Evolutionary conservation across 208 protist genomes (phyloP).

Genomic region (Vickermania spadyakhi): DNA sequence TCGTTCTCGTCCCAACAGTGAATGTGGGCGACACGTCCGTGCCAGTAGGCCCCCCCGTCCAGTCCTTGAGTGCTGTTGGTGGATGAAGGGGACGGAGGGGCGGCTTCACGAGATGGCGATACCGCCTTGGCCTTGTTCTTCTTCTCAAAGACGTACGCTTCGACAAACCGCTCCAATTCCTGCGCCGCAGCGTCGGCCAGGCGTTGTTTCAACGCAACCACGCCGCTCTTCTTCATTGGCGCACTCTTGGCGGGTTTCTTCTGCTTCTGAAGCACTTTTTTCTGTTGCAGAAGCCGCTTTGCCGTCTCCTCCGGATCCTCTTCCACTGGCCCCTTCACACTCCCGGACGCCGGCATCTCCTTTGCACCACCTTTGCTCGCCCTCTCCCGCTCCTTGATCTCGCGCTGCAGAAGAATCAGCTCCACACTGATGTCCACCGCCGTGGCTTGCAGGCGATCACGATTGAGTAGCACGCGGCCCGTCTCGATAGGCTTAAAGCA

Average conservation of each 20-base stretch:
- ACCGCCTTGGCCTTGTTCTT: not conserved
- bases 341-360: not conserved
- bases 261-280: conserved; percentile 12
- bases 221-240: conserved; percentile 36
- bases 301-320: not conserved
- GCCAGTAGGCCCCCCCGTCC: not conserved
- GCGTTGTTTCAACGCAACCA: conserved; percentile 25
- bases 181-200: conserved; percentile 19
- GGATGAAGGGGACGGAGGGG: not conserved
- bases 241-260: conserved; percentile 48
- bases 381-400: conserved; percentile 11
- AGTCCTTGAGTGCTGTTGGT: too few species aligned
- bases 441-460: conserved; percentile 23
- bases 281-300: not conserved
- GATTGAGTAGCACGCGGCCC: conserved; percentile 35
- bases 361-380: not conserved
- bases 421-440: conserved; percentile 28
- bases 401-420: conserved; percentile 16
- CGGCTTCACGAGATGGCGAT: not conserved
- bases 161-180: conserved; percentile 21
- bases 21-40: not conserved
- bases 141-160: conserved; percentile 8
- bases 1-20: not conserved
- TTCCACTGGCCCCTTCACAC: not conserved
- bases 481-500: conserved; percentile 36